Conservation (phyloP, 352 stramenopile genomes). For the Pythium sp. region DNA sequence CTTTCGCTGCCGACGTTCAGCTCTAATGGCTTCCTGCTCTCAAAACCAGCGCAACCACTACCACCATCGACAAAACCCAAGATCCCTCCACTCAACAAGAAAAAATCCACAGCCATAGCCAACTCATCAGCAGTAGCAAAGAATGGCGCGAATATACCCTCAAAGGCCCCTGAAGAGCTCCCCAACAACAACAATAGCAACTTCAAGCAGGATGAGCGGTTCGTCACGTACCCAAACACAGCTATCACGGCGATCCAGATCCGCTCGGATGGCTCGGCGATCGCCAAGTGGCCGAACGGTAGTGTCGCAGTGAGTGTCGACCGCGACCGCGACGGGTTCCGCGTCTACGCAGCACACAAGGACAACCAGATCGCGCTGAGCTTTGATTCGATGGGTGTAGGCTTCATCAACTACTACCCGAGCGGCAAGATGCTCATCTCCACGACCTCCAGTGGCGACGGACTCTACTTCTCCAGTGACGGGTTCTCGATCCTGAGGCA, state of each 20-base stretch:
- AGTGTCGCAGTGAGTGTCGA: constrained; percentile 69
- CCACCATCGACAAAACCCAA: constrained; percentile 36
- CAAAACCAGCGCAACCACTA: neutral
- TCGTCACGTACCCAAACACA: constrained; percentile 45
- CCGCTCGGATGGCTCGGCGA: constrained; percentile 54
- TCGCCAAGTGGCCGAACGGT: constrained; percentile 66
- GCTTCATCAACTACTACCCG: constrained; percentile 79
- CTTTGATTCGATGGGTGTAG: constrained; percentile 59
- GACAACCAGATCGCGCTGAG: constrained; percentile 65
- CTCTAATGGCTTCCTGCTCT: constrained; percentile 27
- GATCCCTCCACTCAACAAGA: neutral
- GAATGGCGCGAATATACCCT: constrained; percentile 12
- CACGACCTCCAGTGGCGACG: constrained; percentile 60
- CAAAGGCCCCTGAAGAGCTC: neutral
- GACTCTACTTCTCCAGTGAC: constrained; percentile 49
- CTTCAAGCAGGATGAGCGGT: constrained; percentile 41
- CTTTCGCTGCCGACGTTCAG: constrained; percentile 49
- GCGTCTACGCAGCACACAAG: constrained; percentile 69
- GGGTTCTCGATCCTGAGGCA: constrained; percentile 47
- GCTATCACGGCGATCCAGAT: constrained; percentile 51
- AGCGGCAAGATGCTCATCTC: constrained; percentile 73
- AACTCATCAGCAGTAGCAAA: neutral
- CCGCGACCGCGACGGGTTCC: constrained; percentile 53
- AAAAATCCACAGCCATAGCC: neutral
- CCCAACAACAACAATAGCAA: constrained; percentile 4